These are phyloP conservation scores for Phytomonas francai DNA, from an alignment of 208 protist genomes.

Conservation along the genomic window DNA sequence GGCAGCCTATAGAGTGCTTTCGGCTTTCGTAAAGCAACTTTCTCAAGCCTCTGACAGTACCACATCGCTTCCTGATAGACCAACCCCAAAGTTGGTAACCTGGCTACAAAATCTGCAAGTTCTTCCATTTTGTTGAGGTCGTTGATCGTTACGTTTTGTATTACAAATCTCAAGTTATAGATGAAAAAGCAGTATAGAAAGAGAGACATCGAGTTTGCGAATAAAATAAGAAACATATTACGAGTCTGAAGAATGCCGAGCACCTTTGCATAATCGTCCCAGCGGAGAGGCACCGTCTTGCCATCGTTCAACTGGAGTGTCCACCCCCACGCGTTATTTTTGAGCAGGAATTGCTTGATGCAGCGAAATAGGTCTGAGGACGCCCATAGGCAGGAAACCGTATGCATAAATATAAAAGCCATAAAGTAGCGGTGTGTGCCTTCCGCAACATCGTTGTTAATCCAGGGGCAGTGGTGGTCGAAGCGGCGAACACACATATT, in stretches of 20 bases:
- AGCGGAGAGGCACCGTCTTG: conserved; percentile 19
- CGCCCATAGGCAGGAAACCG: conserved; percentile 79
- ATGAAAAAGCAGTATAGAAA: conserved; percentile 75
- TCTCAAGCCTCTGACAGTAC: conserved; percentile 37
- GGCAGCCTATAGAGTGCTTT: conserved; percentile 25
- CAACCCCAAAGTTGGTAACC: conserved; percentile 35
- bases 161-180: conserved; percentile 76
- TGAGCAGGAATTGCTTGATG: conserved; percentile 52
- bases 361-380: conserved; percentile 42
- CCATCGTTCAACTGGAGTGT: conserved; percentile 21
- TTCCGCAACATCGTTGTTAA: conserved; percentile 96
- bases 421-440: conserved; percentile 90
- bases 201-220: conserved; percentile 56
- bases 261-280: conserved; percentile 58
- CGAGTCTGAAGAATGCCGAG: conserved; percentile 55
- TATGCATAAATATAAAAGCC: conserved; percentile 81
- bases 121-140: conserved; percentile 87
- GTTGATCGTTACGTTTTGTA: conserved; percentile 79
- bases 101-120: conserved; percentile 40
- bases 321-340: conserved; percentile 58
- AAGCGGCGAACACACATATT: conserved; percentile 90
- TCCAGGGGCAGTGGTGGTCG: conserved; percentile 96
- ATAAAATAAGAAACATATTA: conserved; percentile 59
- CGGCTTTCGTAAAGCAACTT: conserved; percentile 47
- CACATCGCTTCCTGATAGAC: conserved; percentile 61